Evolutionary conservation across 306 rosid species (phyloP), one percentile per base, ranked within the genome.

Genomic region (Fagus crenata): DNA sequence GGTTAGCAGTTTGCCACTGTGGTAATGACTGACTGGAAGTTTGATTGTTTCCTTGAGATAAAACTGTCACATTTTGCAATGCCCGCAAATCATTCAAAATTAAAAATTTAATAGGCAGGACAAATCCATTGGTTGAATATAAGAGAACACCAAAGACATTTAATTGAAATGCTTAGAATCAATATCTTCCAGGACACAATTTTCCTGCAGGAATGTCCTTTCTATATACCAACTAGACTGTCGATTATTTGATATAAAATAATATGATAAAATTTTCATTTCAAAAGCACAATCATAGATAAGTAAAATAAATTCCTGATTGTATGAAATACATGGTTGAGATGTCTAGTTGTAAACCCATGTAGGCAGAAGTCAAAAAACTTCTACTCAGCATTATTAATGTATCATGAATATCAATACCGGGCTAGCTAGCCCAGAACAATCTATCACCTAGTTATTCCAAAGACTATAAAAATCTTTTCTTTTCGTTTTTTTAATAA

Each of bases 21-120:
- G 88, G 84, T 78, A 89, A 72, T 31, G 90, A 75, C 69, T 86
- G 96, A 74, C 79, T 82, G 80, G 86, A 78, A 78, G 93, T 64
- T 69, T 51, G 85, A 83, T 76, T 82, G 88, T 82, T 82, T 86
- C 91, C 92, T 75, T 81, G 86, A 83, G 86, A 72, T 80, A 80
- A 75, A 78, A 80, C 83, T 14, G 81, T 87, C 81, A 79, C 88
- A 76, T 67, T 67, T 33, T 39, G 75, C 22, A 46, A 7, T 67
- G 42, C 42, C 73, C 28, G 31, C 63, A 64, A 69, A 73, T 72
- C 72, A 72, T 18, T 60, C 37, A 36, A 31, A 75, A 70, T 65
- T 9, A 51, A 37, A 14, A 35, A 33, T 32, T n/a, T 67, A 49
- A 4, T 67, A 40, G 32, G 5, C 49, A 37, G 71, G 49, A 65